Evolutionary conservation across 1,284 basidiomycete species (phyloP).

Genomic region (Pascua sp.): DNA sequence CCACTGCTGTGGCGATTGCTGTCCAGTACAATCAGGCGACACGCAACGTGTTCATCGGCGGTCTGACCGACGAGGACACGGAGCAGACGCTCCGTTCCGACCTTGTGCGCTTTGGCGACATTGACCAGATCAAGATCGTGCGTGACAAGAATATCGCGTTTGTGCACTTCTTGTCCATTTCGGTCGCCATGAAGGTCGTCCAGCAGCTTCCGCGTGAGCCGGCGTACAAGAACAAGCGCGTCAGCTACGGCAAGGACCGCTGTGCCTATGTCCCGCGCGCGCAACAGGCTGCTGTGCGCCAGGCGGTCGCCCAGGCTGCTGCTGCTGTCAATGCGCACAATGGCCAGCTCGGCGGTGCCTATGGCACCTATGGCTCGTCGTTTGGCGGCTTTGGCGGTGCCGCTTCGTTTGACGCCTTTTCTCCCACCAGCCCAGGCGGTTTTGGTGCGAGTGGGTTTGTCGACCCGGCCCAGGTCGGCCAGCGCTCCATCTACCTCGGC

Average conservation of each 20-base stretch:
- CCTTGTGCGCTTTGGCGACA: conserved; percentile 78
- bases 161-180: conserved; percentile 91
- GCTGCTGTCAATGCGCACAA: conserved; percentile 49
- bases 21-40: conserved; percentile 87
- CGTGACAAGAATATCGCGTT: conserved; percentile 97
- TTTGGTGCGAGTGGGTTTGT: conserved; percentile 8
- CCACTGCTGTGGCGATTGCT: conserved; percentile 74
- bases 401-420: conserved; percentile 4
- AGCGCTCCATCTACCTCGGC: conserved; percentile 86
- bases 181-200: conserved; percentile 88
- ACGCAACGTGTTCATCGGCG: conserved; percentile 89
- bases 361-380: conserved; percentile 19
- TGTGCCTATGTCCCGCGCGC: conserved; percentile 71
- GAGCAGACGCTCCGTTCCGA: conserved; percentile 87
- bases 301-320: conserved; percentile 58
- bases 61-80: conserved; percentile 78
- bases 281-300: conserved; percentile 50
- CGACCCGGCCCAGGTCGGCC: conserved; percentile 43
- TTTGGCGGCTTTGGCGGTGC: conserved; percentile 25
- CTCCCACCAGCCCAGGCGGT: neutral
- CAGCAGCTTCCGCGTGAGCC: conserved; percentile 82
- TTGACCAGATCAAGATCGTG: conserved; percentile 97
- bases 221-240: conserved; percentile 86
- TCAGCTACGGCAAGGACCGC: conserved; percentile 90
- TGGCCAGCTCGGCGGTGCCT: conserved; percentile 34